A percentile compares a stretch with the other conserved stretches of the same genome.
Evolutionary conservation across 2,329 filamentous ascomycete genomes (phyloP).

Genomic region (Diaporthe destruens): DNA sequence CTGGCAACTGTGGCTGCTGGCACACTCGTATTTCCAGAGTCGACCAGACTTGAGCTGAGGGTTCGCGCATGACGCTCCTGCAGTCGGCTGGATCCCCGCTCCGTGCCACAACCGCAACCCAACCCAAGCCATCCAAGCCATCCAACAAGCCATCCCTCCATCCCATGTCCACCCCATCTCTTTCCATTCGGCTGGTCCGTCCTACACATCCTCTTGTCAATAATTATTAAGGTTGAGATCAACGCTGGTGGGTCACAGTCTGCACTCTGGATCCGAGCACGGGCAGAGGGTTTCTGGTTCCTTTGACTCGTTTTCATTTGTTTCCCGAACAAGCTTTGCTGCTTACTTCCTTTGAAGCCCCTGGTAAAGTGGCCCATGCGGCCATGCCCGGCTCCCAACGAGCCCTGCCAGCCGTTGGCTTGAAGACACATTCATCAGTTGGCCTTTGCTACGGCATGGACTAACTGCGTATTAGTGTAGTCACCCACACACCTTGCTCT

Average conservation of each 20-base stretch:
- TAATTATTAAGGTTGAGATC: constrained; percentile 33
- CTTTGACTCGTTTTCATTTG: constrained; percentile 11
- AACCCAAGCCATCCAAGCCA: constrained; percentile 13
- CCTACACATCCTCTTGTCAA: constrained; percentile 1
- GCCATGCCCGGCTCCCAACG: not conserved
- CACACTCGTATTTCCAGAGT: not conserved
- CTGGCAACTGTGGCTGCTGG: not conserved
- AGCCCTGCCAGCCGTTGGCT: constrained; percentile 5
- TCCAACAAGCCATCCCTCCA: not conserved
- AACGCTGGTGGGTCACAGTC: constrained; percentile 25
- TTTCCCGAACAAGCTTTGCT: not conserved
- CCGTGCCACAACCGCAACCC: not conserved
- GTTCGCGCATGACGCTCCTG: constrained; percentile 19
- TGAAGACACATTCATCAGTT: not conserved
- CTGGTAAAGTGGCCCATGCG: not conserved
- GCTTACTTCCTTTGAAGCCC: not conserved
- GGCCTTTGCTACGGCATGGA: not conserved
- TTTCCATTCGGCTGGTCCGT: constrained; percentile 7
- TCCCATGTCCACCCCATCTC: constrained; percentile 11
- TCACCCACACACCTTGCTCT: constrained; percentile 11
- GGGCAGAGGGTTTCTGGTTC: constrained; percentile 5
- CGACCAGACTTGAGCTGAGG: constrained; percentile 1
- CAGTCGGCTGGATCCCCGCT: constrained; percentile 16
- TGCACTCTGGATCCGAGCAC: not conserved
- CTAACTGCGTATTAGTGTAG: not conserved